Evolutionary conservation across 352 stramenopile species (phyloP).

Genomic region (Vaucheria bursata): DNA sequence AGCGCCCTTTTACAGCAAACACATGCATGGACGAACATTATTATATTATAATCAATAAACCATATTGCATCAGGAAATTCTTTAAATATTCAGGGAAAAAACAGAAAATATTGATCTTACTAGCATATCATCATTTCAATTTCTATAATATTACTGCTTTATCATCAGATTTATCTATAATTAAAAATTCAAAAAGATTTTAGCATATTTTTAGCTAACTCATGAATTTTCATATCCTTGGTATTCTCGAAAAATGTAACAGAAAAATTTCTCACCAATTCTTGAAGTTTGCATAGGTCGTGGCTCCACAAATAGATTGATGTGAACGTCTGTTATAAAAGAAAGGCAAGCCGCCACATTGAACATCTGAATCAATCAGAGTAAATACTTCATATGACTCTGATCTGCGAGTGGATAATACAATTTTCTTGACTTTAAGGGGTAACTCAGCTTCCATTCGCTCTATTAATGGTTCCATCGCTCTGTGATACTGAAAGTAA

Average conservation of each 20-base stretch:
- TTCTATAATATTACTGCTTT: neutral
- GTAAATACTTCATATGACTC: neutral
- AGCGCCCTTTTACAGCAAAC: neutral
- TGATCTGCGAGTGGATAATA: neutral
- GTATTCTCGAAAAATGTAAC: neutral
- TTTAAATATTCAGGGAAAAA: neutral
- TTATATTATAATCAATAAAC: neutral
- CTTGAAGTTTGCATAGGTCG: constrained; percentile 38
- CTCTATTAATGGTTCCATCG: constrained; percentile 4
- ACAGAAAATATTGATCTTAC: neutral
- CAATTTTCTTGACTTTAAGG: neutral
- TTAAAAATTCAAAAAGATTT: neutral
- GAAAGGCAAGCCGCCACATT: constrained; percentile 26
- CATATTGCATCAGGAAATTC: neutral
- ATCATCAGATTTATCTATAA: neutral
- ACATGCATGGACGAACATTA: neutral
- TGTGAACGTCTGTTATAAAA: constrained; percentile 42
- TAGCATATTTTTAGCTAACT: neutral
- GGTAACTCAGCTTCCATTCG: neutral
- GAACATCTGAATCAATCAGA: neutral
- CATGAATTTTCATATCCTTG: neutral
- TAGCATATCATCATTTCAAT: neutral
- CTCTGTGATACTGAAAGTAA: neutral
- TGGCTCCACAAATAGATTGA: constrained; percentile 37
- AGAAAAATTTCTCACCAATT: constrained; percentile 37